These are phyloP conservation scores for Atkinsonella hypoxylon DNA, from an alignment of 2,329 filamentous ascomycete genomes.

Conservation along the genomic window DNA sequence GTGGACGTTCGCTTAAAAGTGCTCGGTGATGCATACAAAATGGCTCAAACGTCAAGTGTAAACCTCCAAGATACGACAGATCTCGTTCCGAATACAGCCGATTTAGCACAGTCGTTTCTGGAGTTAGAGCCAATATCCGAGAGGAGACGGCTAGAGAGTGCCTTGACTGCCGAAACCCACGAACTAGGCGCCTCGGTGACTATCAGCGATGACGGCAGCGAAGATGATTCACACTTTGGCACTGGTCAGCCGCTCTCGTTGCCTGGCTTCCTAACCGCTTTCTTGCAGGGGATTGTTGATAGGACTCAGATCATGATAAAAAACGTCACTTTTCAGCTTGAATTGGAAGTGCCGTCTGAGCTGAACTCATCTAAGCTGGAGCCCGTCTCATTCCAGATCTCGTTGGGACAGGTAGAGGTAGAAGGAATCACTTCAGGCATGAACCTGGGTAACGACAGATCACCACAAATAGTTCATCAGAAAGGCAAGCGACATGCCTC, in stretches of 20 bases:
- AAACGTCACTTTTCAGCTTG: constrained; percentile 53
- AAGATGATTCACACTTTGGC: constrained; percentile 50
- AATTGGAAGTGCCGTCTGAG: constrained; percentile 45
- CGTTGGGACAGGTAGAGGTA: constrained; percentile 51
- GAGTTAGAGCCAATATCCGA: constrained; percentile 56
- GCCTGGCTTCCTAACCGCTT: constrained; percentile 57
- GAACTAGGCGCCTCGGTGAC: constrained; percentile 49
- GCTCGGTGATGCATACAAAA: constrained; percentile 18
- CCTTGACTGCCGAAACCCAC: constrained; percentile 49
- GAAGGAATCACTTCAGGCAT: constrained; percentile 48
- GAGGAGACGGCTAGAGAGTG: constrained; percentile 55
- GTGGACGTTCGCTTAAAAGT: constrained; percentile 60
- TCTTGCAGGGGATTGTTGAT: constrained; percentile 63
- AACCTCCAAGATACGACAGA: constrained; percentile 17
- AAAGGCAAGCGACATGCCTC: constrained; percentile 54
- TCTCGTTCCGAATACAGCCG: constrained; percentile 54
- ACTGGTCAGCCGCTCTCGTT: constrained; percentile 59
- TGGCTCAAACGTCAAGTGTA: constrained; percentile 29
- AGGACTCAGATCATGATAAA: constrained; percentile 55
- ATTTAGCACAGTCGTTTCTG: constrained; percentile 70
- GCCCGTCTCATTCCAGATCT: constrained; percentile 51
- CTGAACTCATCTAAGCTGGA: constrained; percentile 34
- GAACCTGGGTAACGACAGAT: constrained; percentile 10
- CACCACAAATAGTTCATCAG: constrained; percentile 33
- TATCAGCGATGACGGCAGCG: constrained; percentile 48